A percentile compares a stretch with the other conserved stretches of the same genome.
Conservation (phyloP, 257 asterid genomes). For the Misopates orontium region DNA sequence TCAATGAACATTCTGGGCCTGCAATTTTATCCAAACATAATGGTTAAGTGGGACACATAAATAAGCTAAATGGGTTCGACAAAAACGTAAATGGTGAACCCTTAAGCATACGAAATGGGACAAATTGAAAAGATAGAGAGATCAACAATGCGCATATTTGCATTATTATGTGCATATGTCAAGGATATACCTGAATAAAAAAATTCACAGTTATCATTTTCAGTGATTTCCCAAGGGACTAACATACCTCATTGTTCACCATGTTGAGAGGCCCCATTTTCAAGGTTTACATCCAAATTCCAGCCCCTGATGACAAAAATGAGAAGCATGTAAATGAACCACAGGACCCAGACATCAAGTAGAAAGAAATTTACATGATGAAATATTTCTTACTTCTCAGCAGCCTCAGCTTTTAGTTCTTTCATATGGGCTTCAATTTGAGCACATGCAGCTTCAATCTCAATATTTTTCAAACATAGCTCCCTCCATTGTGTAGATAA, state of each 20-base stretch:
- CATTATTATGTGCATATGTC: too few relatives aligned
- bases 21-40: too few relatives aligned
- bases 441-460: constrained; percentile 83
- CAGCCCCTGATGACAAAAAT: constrained; percentile 52
- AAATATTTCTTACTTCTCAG: constrained; percentile 46
- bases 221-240: too few relatives aligned
- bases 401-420: constrained; percentile 64
- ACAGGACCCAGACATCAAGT: neutral
- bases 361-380: constrained; percentile 18
- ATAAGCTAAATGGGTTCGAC: too few relatives aligned
- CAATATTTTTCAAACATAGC: constrained; percentile 81
- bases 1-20: too few relatives aligned
- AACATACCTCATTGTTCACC: constrained; percentile 41
- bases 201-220: too few relatives aligned
- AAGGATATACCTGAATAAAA: too few relatives aligned
- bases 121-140: too few relatives aligned
- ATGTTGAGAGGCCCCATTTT: constrained; percentile 42
- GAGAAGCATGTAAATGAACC: constrained; percentile 22
- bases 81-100: too few relatives aligned
- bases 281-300: constrained; percentile 57
- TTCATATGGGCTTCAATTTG: constrained; percentile 55
- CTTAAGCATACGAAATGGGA: too few relatives aligned
- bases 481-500: constrained; percentile 93
- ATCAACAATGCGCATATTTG: too few relatives aligned
- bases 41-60: too few relatives aligned